Base-by-base conservation (phyloP, 2,329 filamentous ascomycete genomes). In the Eutypa lata region DNA sequence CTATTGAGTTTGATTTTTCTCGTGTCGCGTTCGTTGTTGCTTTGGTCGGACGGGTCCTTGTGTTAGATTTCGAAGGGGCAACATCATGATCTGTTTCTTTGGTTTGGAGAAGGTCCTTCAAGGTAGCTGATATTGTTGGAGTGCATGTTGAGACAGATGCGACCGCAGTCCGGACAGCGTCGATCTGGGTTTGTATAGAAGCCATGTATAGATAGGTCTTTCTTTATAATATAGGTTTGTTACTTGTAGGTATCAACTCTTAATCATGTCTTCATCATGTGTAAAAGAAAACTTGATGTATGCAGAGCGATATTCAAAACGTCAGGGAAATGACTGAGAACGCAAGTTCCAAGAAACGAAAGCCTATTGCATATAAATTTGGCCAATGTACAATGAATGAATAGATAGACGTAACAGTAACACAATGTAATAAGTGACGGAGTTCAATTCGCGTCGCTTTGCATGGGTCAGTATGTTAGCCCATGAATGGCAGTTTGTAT, bases 101-200 rank as follows among this genome's bases (percentile, higher is more conserved):
- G 22, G 46, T 57, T 50, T 64, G 66, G 6, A 80, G 68, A 21
- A 80, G 67, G 50, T 79, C 75, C 61, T 77, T 79, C 53, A 80
- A 65, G 2, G 69, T 66, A 22, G 77, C 75, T 33, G 77, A 75
- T 28, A 73, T 77, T 2, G 75, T 65, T 21, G 76, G 68, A 43
- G 80, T 81, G 68, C 81, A 85, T 60, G 76, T 82, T 46, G 77
- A 69, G 13, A 74, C 74, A 50, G 77, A 80, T 56, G 77, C 71
- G 57, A 84, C 70, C 42, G 80, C 80, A 55, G 72, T 71, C 63
- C 82, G 84, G 63, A 83, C 76, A 55, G 78, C 74, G 56, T 79
- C 76, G 62, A 63, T 66, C 60, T 76, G 75, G 58, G 65, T 65
- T 58, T 73, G 70, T 64, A 71, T 57, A 55, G 75, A 72, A 71